Base-by-base conservation (phyloP, 2,329 filamentous ascomycete genomes). In the Nothopassalora personata region DNA sequence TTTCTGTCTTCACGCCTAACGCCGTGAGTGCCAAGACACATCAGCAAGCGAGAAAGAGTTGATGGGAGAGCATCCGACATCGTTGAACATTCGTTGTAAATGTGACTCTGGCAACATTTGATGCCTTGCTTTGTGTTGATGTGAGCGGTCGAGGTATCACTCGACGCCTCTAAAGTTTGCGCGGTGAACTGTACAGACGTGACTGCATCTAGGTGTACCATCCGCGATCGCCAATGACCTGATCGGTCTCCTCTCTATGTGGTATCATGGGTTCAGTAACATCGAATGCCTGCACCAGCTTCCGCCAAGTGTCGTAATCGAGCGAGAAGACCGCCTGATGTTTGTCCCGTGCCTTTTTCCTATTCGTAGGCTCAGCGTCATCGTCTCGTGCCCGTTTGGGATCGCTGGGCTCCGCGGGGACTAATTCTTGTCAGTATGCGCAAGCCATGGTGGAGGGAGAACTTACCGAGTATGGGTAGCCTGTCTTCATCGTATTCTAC, bases 281-380 rank as follows among this genome's bases (percentile, higher is more conserved):
- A 28, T 87, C 78, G 68, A 92, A 95, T 0, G 84, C 84, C 9
- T 88, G 74, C 52, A 96, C 87, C 48, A 97, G 80, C 19, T 89
- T 83, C 65, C 84, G 79, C 93, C 93, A 99, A 0, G 84, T 89
- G 1, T 84, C 81, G 79, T 91, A 94, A 67, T 97, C 91, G 62
- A 99, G 83, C 11, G 89, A 87, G 71, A 97, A 84, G 23, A 99
- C 87, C 11, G 92, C 90, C 75, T 99, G 94, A 63, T 94, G 88
- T 50, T 75, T 78, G 46, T 72, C 73, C 19, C 64, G 57, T 1
- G 3, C 18, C 19, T 34, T 51, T 4, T 18, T 31, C 9, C 5
- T 34, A 9, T 13, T 49, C 9, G 3, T 11, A 5, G 27, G 9
- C 13, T 11, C 9, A 18, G 27, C 49, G 30, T 34, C 28, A 10